Base-by-base conservation (phyloP, 75 land plant species). In the Picea sitchensis region DNA sequence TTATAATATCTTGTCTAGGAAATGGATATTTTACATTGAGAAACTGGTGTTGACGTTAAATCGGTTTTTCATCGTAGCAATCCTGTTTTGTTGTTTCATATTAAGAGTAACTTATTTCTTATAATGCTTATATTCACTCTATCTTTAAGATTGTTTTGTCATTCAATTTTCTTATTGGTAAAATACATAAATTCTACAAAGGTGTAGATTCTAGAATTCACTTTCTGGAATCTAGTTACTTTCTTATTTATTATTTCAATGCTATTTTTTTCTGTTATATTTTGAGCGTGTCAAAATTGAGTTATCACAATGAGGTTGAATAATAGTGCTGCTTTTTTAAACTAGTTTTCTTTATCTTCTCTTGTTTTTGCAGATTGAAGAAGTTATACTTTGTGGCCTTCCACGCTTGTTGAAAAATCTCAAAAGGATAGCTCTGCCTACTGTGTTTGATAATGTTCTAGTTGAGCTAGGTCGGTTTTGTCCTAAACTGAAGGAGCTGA, bases 391-490 rank as follows among this genome's bases (percentile, higher is more conserved):
- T 12, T 77, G 73, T 67, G 83, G 84, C 61, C 64, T 84, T 51
- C 79, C 77, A 58, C 80, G 73, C 47, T 63, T 76, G 61, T 58
- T 84, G 59, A 74, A 71, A 58, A 69, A 77, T 60, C 75, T 84
- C 26, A 80, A 84, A 73, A 71, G 78, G 59, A 47, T 84, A 64
- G 86, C 84, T 60, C 84, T 84, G 38, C 86, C 86, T 15, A 60
- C 32, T 59, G 86, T 58, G 31, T 82, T 65, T 54, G 83, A 84
- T 77, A 80, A 76, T 77, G 78, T 84, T 73, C 76, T 84, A 30
- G 61, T 82, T 34, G 80, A 81, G 30, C 79, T 84, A 78, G 84
- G 86, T 18, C 80, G 77, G 6, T 71, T 54, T 54, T 81, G 86
- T 68, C 76, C 86, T 18, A 73, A 75, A 51, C 83, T 84, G 60